These are phyloP conservation scores for Erodium moschatum DNA, from an alignment of 441 rosid genomes.

Conservation along the genomic window DNA sequence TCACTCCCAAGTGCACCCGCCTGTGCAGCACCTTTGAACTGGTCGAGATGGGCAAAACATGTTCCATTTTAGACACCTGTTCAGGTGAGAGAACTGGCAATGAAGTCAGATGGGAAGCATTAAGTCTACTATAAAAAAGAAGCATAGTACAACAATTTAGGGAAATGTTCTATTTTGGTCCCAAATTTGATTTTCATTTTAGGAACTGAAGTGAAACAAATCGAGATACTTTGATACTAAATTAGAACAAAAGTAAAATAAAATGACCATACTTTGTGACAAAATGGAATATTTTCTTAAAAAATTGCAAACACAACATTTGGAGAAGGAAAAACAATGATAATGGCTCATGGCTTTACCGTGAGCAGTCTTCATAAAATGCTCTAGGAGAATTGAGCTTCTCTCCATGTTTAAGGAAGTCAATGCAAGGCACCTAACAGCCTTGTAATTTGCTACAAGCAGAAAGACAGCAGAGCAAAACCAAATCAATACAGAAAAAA, in stretches of 20 bases:
- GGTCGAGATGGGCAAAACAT: conserved; percentile 56
- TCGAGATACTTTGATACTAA: background rate
- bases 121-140: conserved; percentile 9
- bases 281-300: no score
- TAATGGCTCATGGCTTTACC: conserved; percentile 34
- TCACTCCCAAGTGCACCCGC: conserved; percentile 46
- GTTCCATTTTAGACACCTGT: conserved; percentile 63
- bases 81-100: conserved; percentile 67
- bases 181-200: background rate
- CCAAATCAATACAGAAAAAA: background rate
- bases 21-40: conserved; percentile 37
- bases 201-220: background rate
- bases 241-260: no score
- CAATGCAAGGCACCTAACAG: conserved; percentile 80
- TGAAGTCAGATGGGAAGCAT: conserved; percentile 25
- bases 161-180: background rate
- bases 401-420: conserved; percentile 70
- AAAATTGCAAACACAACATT: background rate
- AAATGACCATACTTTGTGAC: background rate
- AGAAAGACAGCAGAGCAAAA: background rate
- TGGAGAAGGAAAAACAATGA: background rate
- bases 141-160: background rate
- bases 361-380: conserved; percentile 58
- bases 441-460: conserved; percentile 73
- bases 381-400: conserved; percentile 58